A percentile compares a stretch with the other conserved stretches of the same genome.
These are phyloP conservation scores for Emiliania huxleyi DNA, from an alignment of 78 protist genomes.

Conservation along the genomic window DNA sequence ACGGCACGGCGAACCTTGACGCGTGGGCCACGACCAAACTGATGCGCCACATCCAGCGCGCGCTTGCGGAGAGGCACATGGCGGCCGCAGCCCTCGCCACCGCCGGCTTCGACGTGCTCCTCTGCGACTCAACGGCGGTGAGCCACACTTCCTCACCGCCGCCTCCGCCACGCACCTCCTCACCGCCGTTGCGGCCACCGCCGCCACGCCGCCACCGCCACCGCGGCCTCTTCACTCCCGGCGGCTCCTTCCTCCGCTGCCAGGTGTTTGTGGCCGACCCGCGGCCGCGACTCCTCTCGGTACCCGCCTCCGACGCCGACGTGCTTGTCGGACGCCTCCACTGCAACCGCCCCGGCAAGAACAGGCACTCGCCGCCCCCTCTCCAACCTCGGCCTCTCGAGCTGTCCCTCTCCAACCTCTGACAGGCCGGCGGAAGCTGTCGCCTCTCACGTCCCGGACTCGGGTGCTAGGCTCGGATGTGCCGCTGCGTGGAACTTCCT, in stretches of 20 bases:
- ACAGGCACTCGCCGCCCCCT: too few relatives aligned
- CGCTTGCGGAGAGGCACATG: background rate
- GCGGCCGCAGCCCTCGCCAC: background rate
- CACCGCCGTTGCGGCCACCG: too few relatives aligned
- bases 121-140: too few relatives aligned
- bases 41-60: slow-evolving; percentile 18
- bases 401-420: too few relatives aligned
- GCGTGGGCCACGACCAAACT: background rate
- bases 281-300: background rate
- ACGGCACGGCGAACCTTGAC: background rate
- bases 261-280: background rate
- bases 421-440: too few relatives aligned
- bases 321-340: background rate
- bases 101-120: background rate
- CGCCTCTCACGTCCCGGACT: too few relatives aligned
- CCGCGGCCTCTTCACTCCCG: too few relatives aligned
- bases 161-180: too few relatives aligned
- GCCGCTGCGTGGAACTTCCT: background rate
- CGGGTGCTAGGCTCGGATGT: background rate
- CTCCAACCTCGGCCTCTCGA: too few relatives aligned
- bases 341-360: background rate
- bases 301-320: background rate
- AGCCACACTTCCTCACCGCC: too few relatives aligned
- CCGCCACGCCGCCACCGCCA: too few relatives aligned
- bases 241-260: too few relatives aligned